Evolutionary conservation across 2,329 filamentous ascomycete genomes (phyloP).

Genomic region (Aspergillus sp.): DNA sequence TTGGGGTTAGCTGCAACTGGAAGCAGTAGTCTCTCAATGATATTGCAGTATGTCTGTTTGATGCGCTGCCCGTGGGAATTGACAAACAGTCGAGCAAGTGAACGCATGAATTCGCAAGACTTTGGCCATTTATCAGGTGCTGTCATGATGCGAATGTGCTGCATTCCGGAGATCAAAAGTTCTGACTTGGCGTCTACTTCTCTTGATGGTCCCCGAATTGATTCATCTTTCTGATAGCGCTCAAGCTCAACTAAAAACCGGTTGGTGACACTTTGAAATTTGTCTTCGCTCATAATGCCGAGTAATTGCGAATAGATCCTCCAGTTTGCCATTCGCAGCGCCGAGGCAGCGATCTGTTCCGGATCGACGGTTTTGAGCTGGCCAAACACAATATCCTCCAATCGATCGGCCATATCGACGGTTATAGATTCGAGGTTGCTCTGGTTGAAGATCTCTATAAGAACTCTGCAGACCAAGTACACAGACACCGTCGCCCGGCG

Average conservation of each 20-base stretch:
- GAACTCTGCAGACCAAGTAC: slow-evolving; percentile 89
- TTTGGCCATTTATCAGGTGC: slow-evolving; percentile 78
- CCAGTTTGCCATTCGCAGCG: slow-evolving; percentile 92
- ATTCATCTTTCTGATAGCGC: slow-evolving; percentile 74
- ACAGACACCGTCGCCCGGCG: slow-evolving; percentile 92
- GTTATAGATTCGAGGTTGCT: slow-evolving; percentile 83
- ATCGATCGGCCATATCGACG: slow-evolving; percentile 86
- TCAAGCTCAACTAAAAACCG: slow-evolving; percentile 84
- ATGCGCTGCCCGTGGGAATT: slow-evolving; percentile 85
- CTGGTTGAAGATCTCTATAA: slow-evolving; percentile 92
- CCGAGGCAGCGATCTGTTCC: slow-evolving; percentile 71
- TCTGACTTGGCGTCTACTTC: slow-evolving; percentile 82
- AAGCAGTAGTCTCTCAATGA: slow-evolving; percentile 83
- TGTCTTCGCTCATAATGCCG: slow-evolving; percentile 93
- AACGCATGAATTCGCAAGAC: slow-evolving; percentile 86
- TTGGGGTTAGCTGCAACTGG: slow-evolving; percentile 82
- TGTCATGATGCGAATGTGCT: slow-evolving; percentile 78
- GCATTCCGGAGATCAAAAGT: slow-evolving; percentile 87
- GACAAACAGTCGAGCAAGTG: slow-evolving; percentile 79
- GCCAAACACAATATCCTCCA: slow-evolving; percentile 96
- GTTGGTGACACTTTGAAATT: slow-evolving; percentile 81
- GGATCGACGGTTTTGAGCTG: slow-evolving; percentile 88
- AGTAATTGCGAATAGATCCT: slow-evolving; percentile 89
- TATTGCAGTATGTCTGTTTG: slow-evolving; percentile 93
- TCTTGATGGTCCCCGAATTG: slow-evolving; percentile 48